Evolutionary conservation across 73 alveolate species (phyloP), one percentile per base, ranked within the genome.

Genomic region (Effrenium voratum): DNA sequence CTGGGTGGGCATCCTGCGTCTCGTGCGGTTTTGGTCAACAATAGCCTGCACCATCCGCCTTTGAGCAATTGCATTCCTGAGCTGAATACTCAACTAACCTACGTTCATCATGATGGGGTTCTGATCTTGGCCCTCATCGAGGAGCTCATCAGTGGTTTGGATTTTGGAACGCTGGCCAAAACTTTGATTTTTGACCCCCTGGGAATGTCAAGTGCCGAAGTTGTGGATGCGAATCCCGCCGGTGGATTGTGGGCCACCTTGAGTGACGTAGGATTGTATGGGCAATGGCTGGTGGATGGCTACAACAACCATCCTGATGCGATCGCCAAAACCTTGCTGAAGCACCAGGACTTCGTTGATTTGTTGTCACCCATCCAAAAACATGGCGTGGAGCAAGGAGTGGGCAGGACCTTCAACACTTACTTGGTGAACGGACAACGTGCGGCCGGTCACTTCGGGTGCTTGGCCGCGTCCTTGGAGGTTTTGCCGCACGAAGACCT

Each of bases 271-370:
- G 94, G 66, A 22, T 0, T 85, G 34, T 85, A 85, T 34, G 94
- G 94, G 57, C 94, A 85, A 44, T 85, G 94, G 94, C 81, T 85
- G 59, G 79, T 85, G 82, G 63, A 85, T 30, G 94, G 94, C 30
- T 85, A 59, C 81, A 38, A 57, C 60, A 57, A 57, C 28, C 44
- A 57, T 6, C 93, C 93, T 24, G 93, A 82, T 46, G 93, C 93
- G 36, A 15, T 82, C 40, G 93, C 93, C 34, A 82, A 50, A 24
- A 82, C 76, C 15, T 6, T 82, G 55, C 49, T 82, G 93, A 82
- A 52, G 30, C 93, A 82, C 50, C 93, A 82, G 52, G 93, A 82
- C 75, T 82, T 82, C 36, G 93, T 82, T 32, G 93, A 82, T 34
- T 82, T 82, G 93, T 34, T 82, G 72, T 82, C 93, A 13, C 93